phyloP scores from a whole-genome alignment of 2,329 filamentous ascomycete species.

The Cytospora piceicola region DNA sequence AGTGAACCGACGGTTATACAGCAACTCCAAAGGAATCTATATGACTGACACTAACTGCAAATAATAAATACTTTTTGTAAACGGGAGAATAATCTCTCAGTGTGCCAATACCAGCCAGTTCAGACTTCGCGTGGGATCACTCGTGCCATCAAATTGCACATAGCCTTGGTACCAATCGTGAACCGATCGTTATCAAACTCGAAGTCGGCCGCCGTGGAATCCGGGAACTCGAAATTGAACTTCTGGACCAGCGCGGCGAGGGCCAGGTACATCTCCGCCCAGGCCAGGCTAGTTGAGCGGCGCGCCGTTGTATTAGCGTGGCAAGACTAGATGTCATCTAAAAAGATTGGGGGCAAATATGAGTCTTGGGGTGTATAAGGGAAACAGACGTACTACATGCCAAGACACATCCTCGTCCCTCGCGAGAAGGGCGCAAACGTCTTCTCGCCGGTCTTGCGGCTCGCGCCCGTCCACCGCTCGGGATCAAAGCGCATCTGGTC shows the following conservation, averaged over 20 bases:
- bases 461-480: slow-evolving; percentile 14
- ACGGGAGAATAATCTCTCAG: too few species aligned
- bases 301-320: not conserved
- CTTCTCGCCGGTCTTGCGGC: slow-evolving; percentile 28
- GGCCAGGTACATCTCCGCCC: slow-evolving; percentile 34
- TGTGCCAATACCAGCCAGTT: too few species aligned
- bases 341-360: not conserved
- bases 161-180: slow-evolving; percentile 13
- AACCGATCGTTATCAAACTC: slow-evolving; percentile 16
- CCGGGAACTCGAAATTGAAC: slow-evolving; percentile 32
- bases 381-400: slow-evolving; percentile 30
- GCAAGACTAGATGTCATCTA: not conserved
- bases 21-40: too few species aligned
- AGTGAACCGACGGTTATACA: too few species aligned
- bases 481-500: slow-evolving; percentile 28
- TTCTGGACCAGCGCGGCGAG: slow-evolving; percentile 32
- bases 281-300: slow-evolving; percentile 27
- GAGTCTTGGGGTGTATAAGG: not conserved
- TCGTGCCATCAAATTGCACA: slow-evolving; percentile 13
- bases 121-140: not conserved
- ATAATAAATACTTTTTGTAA: too few species aligned
- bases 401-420: slow-evolving; percentile 34
- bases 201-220: slow-evolving; percentile 16
- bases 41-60: too few species aligned
- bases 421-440: slow-evolving; percentile 28